phyloP scores from a whole-genome alignment of 192 early-diverging fungal species.

The Oehlia diaphana region DNA sequence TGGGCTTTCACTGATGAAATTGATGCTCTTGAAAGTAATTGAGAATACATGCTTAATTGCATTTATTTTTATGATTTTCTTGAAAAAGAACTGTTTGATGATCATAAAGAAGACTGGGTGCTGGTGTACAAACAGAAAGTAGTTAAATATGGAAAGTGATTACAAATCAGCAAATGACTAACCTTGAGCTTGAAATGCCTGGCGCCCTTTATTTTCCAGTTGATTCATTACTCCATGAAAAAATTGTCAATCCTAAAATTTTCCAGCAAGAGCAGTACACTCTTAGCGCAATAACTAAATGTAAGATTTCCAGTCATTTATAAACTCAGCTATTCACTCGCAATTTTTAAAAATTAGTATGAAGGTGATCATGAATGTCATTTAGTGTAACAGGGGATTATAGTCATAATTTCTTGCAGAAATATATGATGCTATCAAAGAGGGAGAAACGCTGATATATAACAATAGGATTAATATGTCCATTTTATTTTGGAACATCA shows the following conservation, averaged over 20 bases:
- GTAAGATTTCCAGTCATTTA: too few species aligned
- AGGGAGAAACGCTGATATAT: too few species aligned
- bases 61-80: conserved; percentile 6
- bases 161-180: background rate
- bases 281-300: too few species aligned
- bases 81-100: background rate
- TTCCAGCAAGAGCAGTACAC: background rate
- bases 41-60: background rate
- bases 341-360: too few species aligned
- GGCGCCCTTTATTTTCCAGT: conserved; percentile 9
- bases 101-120: background rate
- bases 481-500: too few species aligned
- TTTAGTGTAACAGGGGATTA: too few species aligned
- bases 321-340: too few species aligned
- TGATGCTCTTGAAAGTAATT: background rate
- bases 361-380: too few species aligned
- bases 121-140: conserved; percentile 10
- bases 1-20: background rate
- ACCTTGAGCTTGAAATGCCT: background rate
- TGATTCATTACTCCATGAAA: conserved; percentile 19
- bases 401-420: too few species aligned
- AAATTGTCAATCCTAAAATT: conserved; percentile 9
- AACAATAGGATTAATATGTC: too few species aligned
- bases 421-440: too few species aligned
- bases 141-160: conserved; percentile 1